Base-by-base conservation (phyloP, 2,329 filamentous ascomycete species). In the Calonectria pteridis region DNA sequence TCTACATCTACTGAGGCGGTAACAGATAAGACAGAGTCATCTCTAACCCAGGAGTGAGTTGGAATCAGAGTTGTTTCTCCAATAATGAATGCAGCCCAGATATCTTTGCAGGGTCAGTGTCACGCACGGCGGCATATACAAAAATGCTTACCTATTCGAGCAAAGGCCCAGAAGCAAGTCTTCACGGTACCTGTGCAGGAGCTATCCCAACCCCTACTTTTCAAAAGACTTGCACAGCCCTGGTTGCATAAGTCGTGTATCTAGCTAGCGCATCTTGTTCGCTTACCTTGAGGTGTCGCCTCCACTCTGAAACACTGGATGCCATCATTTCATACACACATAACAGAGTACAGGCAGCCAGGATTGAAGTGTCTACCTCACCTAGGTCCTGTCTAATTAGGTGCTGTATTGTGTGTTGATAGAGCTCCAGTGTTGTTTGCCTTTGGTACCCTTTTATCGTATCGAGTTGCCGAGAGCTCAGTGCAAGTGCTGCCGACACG, bases 241-340 rank as follows among this genome's bases (percentile, higher is more conserved):
- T 59, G 6, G 11, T 4, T 18, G 7, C 16, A n/a, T 58, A 58
- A 58, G 53, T 23, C 2, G 23, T 13, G 18, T 23, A 11, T 4
- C 13, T 6, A 33, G n/a, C 2, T n/a, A 9, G 2, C 6, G 1
- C 2, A n/a, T 58, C 13, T n/a, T 29, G 28, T 23, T 26, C 3
- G 28, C n/a, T 4, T 6, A 59, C 55, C 33, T 59, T 59, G n/a
- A 59, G 55, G 40, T 59, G 55, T 20, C 55, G 55, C 7, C 55
- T 59, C 55, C 55, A 59, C 14, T 59, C 55, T 7, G 55, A 37
- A 40, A 59, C 55, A 11, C 55, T 59, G 0, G 55, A 59, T 37
- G 55, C 55, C 55, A 59, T 59, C 55, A 59, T 59, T 40, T 59
- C 55, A 37, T 59, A 59, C 4, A 59, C 55, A 18, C 55, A 59